Evolutionary conservation across 345 rosid species (phyloP).

Genomic region (Sisymbrium altissimum): DNA sequence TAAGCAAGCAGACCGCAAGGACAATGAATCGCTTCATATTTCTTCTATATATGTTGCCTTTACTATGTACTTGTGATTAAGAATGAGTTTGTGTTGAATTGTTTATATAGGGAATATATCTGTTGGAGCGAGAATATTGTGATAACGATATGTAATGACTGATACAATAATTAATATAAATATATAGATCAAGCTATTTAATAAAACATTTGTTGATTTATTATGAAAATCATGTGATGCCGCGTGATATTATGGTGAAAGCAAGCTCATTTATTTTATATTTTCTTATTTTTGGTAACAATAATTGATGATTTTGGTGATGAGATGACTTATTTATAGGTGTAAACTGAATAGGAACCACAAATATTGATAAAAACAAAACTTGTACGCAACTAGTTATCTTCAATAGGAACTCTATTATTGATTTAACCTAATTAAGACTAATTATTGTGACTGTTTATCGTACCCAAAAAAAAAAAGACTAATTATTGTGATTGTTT

Average conservation of each 20-base stretch:
- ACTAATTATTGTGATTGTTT: background rate
- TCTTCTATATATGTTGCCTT: background rate
- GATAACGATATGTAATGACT: background rate
- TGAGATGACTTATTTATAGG: constrained; percentile 4
- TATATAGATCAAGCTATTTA: background rate
- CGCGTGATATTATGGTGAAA: constrained; percentile 4
- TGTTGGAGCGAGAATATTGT: constrained; percentile 13
- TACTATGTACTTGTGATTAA: constrained; percentile 14
- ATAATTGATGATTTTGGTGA: background rate
- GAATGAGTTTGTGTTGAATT: background rate
- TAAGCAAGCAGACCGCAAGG: constrained; percentile 37
- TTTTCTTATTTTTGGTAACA: background rate
- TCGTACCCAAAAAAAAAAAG: too few relatives aligned
- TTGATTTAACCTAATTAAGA: constrained; percentile 1
- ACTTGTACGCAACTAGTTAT: constrained; percentile 27
- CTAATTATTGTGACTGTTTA: background rate
- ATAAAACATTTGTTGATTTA: background rate
- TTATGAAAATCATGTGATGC: background rate
- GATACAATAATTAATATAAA: background rate
- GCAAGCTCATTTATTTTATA: background rate
- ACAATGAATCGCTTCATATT: constrained; percentile 34
- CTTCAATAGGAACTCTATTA: constrained; percentile 17
- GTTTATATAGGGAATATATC: constrained; percentile 8
- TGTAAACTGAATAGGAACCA: background rate
- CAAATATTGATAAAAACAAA: constrained; percentile 8